phyloP scores from a whole-genome alignment of 345 rosid species.

The Hypericum androsaemum region DNA sequence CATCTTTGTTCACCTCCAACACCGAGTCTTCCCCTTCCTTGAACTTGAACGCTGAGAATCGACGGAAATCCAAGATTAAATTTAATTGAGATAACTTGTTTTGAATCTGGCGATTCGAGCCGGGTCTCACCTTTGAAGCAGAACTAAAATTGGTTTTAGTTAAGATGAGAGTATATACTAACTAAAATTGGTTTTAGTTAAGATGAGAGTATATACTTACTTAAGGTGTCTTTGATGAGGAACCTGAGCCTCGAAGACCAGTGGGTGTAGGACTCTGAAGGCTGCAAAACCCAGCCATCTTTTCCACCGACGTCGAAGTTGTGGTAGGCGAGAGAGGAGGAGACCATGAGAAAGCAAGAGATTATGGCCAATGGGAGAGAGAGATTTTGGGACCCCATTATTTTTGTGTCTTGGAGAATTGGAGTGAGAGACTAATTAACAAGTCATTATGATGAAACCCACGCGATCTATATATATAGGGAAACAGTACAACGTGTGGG shows the following conservation, averaged over 20 bases:
- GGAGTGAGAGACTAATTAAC: too few relatives aligned
- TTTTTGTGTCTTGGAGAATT: too few relatives aligned
- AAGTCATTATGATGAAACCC: too few relatives aligned
- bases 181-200: too few relatives aligned
- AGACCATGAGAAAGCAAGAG: constrained; percentile 7
- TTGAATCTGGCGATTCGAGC: too few relatives aligned
- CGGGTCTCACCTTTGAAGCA: too few relatives aligned
- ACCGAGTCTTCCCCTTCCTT: constrained; percentile 6
- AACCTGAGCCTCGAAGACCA: constrained; percentile 58
- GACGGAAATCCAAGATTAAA: too few relatives aligned
- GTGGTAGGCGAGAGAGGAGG: constrained; percentile 19
- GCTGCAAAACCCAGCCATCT: constrained; percentile 46
- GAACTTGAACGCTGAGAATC: not conserved
- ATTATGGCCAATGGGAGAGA: constrained; percentile 20
- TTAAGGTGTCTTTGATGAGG: constrained; percentile 45
- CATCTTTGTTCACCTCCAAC: constrained; percentile 12
- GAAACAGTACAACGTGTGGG: too few relatives aligned
- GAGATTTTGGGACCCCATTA: constrained; percentile 20
- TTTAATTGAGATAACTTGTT: too few relatives aligned
- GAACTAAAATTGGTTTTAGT: too few relatives aligned
- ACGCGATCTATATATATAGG: too few relatives aligned
- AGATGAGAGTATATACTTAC: constrained; percentile 20
- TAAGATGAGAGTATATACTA: not conserved
- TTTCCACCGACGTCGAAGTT: constrained; percentile 51
- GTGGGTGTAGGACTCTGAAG: constrained; percentile 31